phyloP scores from a whole-genome alignment of 2,329 filamentous ascomycete genomes.

The Trichophyton rubrum region DNA sequence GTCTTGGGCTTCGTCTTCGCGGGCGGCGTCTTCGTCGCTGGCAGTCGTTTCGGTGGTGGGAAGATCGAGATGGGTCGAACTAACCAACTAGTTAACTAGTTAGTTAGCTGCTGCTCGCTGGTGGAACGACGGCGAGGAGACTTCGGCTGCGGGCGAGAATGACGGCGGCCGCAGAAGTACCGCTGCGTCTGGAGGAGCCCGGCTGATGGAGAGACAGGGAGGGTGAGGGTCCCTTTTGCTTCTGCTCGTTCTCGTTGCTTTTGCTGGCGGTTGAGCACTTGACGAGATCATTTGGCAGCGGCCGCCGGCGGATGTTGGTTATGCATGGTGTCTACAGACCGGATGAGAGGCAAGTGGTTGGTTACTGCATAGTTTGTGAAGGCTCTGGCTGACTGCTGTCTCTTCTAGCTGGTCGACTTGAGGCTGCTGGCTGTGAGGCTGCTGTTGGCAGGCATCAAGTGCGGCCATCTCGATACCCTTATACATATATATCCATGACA shows the following conservation, averaged over 20 bases:
- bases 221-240: neutral
- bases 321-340: too few relatives aligned
- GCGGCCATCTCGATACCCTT: too few relatives aligned
- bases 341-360: neutral
- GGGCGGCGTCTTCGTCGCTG: neutral
- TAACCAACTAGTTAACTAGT: neutral
- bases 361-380: too few relatives aligned
- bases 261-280: neutral
- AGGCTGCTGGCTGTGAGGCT: too few relatives aligned
- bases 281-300: neutral
- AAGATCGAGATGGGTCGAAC: neutral
- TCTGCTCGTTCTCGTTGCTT: neutral
- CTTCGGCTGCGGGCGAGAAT: neutral
- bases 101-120: neutral
- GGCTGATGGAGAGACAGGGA: neutral
- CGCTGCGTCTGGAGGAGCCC: neutral
- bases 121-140: neutral
- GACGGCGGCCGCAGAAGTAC: neutral
- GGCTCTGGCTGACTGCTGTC: too few relatives aligned
- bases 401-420: too few relatives aligned
- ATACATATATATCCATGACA: too few relatives aligned
- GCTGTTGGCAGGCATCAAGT: too few relatives aligned
- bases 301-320: neutral
- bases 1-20: neutral
- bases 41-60: neutral